These are phyloP conservation scores for Xylariales sp. DNA, from an alignment of 2,329 filamentous ascomycete species.

Conservation along the genomic window DNA sequence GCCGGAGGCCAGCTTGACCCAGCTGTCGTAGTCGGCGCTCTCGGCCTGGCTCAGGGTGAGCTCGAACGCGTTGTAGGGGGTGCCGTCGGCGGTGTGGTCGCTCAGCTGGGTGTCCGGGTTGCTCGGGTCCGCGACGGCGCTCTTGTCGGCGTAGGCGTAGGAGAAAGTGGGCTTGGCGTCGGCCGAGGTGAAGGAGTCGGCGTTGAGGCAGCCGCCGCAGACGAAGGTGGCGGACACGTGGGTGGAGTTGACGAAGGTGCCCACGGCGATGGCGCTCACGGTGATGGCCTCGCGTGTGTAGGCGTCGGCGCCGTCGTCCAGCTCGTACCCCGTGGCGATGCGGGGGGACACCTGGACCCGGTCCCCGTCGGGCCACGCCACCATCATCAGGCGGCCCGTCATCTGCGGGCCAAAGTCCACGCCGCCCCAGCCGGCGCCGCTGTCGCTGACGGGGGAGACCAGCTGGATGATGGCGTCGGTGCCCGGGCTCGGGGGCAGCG, in stretches of 20 bases:
- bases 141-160: not conserved
- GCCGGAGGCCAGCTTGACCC: not conserved
- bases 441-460: not conserved
- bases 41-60: not conserved
- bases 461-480: conserved; percentile 4
- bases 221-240: conserved; percentile 4
- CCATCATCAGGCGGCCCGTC: conserved; percentile 3
- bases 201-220: not conserved
- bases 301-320: not conserved
- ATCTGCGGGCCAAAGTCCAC: not conserved
- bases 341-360: conserved; percentile 1
- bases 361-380: conserved; percentile 5
- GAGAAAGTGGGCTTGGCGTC: not conserved
- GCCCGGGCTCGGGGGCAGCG: not conserved
- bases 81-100: not conserved
- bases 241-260: conserved; percentile 5
- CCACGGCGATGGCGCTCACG: conserved; percentile 1
- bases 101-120: not conserved
- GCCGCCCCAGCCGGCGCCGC: conserved; percentile 4
- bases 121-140: not conserved
- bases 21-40: not conserved
- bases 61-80: not conserved
- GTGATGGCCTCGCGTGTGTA: conserved; percentile 1
- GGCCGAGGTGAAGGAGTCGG: not conserved
- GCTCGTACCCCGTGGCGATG: not conserved